Percentiles rank a stretch among this genome's conserved stretches.
These are phyloP conservation scores for Suillus plorans DNA, from an alignment of 768 basidiomycete genomes.

Conservation along the genomic window DNA sequence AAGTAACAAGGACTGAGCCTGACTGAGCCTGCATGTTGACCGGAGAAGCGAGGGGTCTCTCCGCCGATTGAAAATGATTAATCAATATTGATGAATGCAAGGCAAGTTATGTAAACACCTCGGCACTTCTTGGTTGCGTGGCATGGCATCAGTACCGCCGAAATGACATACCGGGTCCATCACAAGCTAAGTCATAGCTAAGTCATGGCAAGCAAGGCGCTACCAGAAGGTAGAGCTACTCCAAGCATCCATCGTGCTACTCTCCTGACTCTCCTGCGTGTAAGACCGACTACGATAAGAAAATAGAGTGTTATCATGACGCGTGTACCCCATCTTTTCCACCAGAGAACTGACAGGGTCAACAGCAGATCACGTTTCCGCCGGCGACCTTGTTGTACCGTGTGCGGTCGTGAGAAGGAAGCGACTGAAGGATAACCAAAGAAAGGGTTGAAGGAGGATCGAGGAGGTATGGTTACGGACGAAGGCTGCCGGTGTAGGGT, in stretches of 20 bases:
- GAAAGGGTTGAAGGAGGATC: conserved; percentile 68
- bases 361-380: conserved; percentile 66
- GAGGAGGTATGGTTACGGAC: conserved; percentile 41
- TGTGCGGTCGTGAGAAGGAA: conserved; percentile 32
- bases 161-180: not conserved
- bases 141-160: not conserved
- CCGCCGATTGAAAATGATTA: not conserved
- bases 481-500: conserved; percentile 9
- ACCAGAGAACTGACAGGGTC: conserved; percentile 63
- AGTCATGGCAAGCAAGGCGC: not conserved
- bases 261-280: conserved; percentile 16
- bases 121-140: not conserved
- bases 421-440: conserved; percentile 64
- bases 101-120: not conserved
- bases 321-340: conserved; percentile 60
- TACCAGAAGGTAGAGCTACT: not conserved
- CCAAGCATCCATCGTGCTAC: conserved; percentile 1
- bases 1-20: not conserved
- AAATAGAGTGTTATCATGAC: conserved; percentile 37
- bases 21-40: not conserved
- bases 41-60: not conserved
- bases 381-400: conserved; percentile 59
- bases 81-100: not conserved
- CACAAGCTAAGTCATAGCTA: no score
- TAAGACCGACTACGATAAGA: conserved; percentile 27